These are phyloP conservation scores for Croton setiger DNA, from an alignment of 441 rosid genomes.

Conservation along the genomic window DNA sequence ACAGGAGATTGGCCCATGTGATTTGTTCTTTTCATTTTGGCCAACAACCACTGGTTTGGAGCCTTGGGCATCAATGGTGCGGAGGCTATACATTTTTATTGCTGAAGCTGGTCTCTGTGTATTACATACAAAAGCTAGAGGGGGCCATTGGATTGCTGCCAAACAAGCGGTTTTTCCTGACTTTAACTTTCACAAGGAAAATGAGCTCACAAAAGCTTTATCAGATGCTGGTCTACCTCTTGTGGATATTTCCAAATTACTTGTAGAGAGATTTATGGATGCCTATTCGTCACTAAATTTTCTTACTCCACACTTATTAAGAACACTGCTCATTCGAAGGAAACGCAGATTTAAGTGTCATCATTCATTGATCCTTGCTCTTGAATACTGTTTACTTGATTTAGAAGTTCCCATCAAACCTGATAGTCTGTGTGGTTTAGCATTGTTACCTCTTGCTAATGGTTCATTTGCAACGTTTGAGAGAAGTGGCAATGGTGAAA, in stretches of 20 bases:
- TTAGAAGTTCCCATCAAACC: slow-evolving; percentile 44
- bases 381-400: slow-evolving; percentile 96
- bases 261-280: slow-evolving; percentile 73
- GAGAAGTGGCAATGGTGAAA: slow-evolving; percentile 74
- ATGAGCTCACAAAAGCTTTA: slow-evolving; percentile 75
- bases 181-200: slow-evolving; percentile 61
- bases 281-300: slow-evolving; percentile 76
- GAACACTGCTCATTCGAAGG: slow-evolving; percentile 72
- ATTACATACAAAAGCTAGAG: slow-evolving; percentile 87
- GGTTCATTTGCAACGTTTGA: slow-evolving; percentile 79
- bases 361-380: slow-evolving; percentile 64
- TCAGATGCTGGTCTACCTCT: slow-evolving; percentile 91
- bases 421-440: slow-evolving; percentile 69
- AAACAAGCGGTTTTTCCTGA: slow-evolving; percentile 96
- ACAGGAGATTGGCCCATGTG: slow-evolving; percentile 77
- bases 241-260: slow-evolving; percentile 54
- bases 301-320: slow-evolving; percentile 74
- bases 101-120: slow-evolving; percentile 76
- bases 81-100: slow-evolving; percentile 63
- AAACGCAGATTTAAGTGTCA: slow-evolving; percentile 70
- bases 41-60: slow-evolving; percentile 67
- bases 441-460: slow-evolving; percentile 87
- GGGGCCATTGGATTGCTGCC: slow-evolving; percentile 93
- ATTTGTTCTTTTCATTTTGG: slow-evolving; percentile 85
- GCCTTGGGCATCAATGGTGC: slow-evolving; percentile 97